Base-by-base conservation (phyloP, 306 rosid genomes). In the Macrotyloma uniflorum region DNA sequence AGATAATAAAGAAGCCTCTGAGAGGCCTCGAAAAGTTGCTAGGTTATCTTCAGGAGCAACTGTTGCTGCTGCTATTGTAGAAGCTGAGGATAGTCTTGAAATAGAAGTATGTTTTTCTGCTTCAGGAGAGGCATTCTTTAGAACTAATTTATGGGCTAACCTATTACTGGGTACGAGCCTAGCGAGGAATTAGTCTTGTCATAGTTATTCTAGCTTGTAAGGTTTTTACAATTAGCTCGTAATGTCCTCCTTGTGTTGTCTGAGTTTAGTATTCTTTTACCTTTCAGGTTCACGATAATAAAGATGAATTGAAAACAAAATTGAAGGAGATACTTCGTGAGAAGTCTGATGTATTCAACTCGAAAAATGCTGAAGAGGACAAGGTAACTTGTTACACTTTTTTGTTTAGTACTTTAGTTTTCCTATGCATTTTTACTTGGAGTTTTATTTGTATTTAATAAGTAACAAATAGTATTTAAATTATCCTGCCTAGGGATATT, bases 11-110 rank as follows among this genome's bases (percentile, higher is more conserved):
- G 89, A 55, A 67, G 55, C 51, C 61, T 66, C 71, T 69, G 82
- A 51, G 84, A 84, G 65, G 66, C 91, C 79, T 46, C 14, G 1
- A 20, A 96, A 93, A 85, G 96, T 80, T 74, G 80, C 93, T 33
- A 87, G 81, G 76, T 67, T 74, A 30, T 86, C 96, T 64, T 74
- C 87, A n/a, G 89, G 87, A 65, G 88, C 79, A 83, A 65, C 91
- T 76, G 65, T 90, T 74, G 94, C 94, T 76, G 93, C 98, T 76
- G 99, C 99, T 54, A 90, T 96, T 76, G 99, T 96, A 79, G 97
- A 90, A 89, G 98, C 91, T 40, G 99, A 96, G 87, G 82, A 67
- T 83, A 77, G 76, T 85, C 92, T 88, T 63, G 96, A 91, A 86
- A 64, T 64, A 65, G 94, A 91, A n/a, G 99, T 96, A 93, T 33